These are phyloP conservation scores for Aspergillus heteromorphus DNA, from an alignment of 495 filamentous ascomycete species.

Conservation along the genomic window DNA sequence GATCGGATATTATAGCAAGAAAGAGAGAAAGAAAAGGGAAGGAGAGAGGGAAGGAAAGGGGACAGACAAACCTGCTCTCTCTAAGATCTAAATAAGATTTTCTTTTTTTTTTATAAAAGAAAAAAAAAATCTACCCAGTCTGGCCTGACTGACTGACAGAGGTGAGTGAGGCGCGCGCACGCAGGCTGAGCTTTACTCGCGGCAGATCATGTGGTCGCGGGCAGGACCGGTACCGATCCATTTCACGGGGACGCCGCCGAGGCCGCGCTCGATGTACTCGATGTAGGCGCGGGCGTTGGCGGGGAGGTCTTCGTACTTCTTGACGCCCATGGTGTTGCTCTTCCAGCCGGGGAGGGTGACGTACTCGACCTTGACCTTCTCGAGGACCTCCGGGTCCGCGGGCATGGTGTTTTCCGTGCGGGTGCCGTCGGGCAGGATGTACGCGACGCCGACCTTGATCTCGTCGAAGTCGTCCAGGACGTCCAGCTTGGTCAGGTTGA, in stretches of 20 bases:
- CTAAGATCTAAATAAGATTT: not conserved
- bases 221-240: constrained; percentile 77
- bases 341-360: constrained; percentile 77
- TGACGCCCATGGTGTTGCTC: constrained; percentile 56
- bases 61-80: not conserved
- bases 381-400: constrained; percentile 60
- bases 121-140: too few relatives aligned
- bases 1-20: constrained; percentile 1
- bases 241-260: constrained; percentile 61
- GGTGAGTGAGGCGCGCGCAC: too few relatives aligned
- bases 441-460: constrained; percentile 73
- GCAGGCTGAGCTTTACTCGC: constrained; percentile 35
- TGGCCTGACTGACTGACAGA: too few relatives aligned
- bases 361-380: constrained; percentile 58
- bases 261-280: constrained; percentile 68
- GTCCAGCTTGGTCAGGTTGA: constrained; percentile 89
- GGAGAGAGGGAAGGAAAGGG: too few relatives aligned
- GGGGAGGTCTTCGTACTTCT: constrained; percentile 64
- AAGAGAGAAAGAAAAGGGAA: too few relatives aligned
- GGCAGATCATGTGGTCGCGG: constrained; percentile 61
- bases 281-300: constrained; percentile 68
- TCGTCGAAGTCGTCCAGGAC: constrained; percentile 77
- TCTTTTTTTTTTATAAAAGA: too few relatives aligned
- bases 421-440: constrained; percentile 52
- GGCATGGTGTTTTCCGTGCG: constrained; percentile 57